A percentile compares a stretch with the other conserved stretches of the same genome.
Conservation (phyloP, 2,329 filamentous ascomycete genomes). For the Aspergillus hiratsukae region DNA sequence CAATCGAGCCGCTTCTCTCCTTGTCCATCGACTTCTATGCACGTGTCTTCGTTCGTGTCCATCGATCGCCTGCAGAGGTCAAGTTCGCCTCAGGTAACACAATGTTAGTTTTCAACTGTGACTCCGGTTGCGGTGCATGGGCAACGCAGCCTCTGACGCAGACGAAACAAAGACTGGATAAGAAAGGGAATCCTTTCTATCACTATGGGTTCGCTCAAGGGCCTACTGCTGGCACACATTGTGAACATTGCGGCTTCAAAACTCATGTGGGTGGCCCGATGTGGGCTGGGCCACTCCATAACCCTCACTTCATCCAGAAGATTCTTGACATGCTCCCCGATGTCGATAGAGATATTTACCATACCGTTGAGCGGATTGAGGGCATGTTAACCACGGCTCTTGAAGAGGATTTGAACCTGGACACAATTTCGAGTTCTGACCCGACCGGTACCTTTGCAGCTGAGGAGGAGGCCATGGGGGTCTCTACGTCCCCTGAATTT, state of each 20-base stretch:
- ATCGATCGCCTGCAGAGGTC: slow-evolving; percentile 74
- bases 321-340: slow-evolving; percentile 69
- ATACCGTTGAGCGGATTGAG: slow-evolving; percentile 74
- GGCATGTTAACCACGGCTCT: slow-evolving; percentile 88
- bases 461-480: slow-evolving; percentile 4
- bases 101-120: slow-evolving; percentile 90
- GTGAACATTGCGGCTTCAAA: slow-evolving; percentile 78
- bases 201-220: slow-evolving; percentile 73
- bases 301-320: slow-evolving; percentile 71
- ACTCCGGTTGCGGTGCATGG: slow-evolving; percentile 88
- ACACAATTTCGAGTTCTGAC: slow-evolving; percentile 1
- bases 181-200: slow-evolving; percentile 67
- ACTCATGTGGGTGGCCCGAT: slow-evolving; percentile 90
- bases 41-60: slow-evolving; percentile 79
- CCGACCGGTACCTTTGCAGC: slow-evolving; percentile 11
- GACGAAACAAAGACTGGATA: slow-evolving; percentile 63
- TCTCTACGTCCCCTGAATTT: slow-evolving; percentile 15
- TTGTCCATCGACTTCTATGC: slow-evolving; percentile 96
- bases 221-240: slow-evolving; percentile 62
- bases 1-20: slow-evolving; percentile 85
- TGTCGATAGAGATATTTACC: slow-evolving; percentile 66
- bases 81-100: slow-evolving; percentile 88
- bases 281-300: slow-evolving; percentile 89
- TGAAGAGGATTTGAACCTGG: slow-evolving; percentile 58
- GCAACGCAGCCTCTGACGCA: slow-evolving; percentile 72